Conservation (phyloP, 2,329 filamentous ascomycete genomes). For the Teratosphaeria zuluensis region DNA sequence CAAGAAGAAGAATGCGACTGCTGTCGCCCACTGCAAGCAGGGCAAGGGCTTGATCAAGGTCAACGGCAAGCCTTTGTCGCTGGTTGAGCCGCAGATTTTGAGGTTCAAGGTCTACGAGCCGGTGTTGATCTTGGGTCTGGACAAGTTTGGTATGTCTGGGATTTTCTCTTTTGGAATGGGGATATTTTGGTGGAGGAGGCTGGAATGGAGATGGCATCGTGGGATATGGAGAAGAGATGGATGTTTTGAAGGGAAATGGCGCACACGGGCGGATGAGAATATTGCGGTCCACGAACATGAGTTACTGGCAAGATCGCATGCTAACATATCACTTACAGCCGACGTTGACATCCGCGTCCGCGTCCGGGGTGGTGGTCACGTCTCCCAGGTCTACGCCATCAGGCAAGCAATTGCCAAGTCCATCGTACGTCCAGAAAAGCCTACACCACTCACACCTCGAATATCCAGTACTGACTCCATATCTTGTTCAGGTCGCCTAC, state of each 20-base stretch:
- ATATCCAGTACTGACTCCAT: not conserved
- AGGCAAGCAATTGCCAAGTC: conserved; percentile 98
- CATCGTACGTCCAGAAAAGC: conserved; percentile 44
- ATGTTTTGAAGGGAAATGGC: not conserved
- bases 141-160: conserved; percentile 66
- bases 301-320: conserved; percentile 1
- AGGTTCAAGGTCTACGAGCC: conserved; percentile 99
- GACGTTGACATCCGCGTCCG: conserved; percentile 95
- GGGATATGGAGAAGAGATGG: not conserved
- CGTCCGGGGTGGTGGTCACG: conserved; percentile 94
- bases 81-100: conserved; percentile 92
- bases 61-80: conserved; percentile 90
- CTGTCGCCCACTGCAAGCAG: conserved; percentile 89
- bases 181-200: not conserved
- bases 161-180: not conserved
- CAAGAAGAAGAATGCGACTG: conserved; percentile 62
- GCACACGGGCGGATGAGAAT: not conserved
- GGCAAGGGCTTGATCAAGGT: conserved; percentile 93
- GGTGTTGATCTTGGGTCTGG: conserved; percentile 88
- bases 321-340: conserved; percentile 33
- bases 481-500: conserved; percentile 57
- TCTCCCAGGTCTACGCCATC: conserved; percentile 94
- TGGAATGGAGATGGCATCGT: not conserved
- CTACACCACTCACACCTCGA: not conserved
- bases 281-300: not conserved